Base-by-base conservation (phyloP, 2,329 filamentous ascomycete genomes). In the Thermoascus crustaceus region DNA sequence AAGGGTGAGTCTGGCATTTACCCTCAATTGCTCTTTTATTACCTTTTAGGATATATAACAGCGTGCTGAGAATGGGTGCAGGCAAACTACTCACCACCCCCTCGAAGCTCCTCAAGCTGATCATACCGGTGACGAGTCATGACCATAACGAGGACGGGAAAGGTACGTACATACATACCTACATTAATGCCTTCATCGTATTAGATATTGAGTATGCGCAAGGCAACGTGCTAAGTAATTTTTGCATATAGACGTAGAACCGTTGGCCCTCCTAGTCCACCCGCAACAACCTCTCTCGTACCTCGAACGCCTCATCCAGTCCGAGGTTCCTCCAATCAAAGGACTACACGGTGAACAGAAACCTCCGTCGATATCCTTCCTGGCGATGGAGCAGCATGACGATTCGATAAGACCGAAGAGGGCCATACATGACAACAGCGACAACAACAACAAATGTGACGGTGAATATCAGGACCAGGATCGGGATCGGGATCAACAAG, bases 231-330 rank as follows among this genome's bases (percentile, higher is more conserved):
- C n/a, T n/a, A n/a, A 13, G 19, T 35, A 17, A 29, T 16, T 2
- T 13, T 13, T 7, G 5, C 24, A 16, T 14, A 13, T 33, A 61
- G 73, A 79, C 31, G 77, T 89, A n/a, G 84, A 93, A 48, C 86
- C 87, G 0, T 69, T 94, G 8, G 87, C 87, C 1, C 72, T 94
- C 0, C 75, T 94, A 2, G 73, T 94, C 0, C 88, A 94, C 49
- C 87, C 88, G 0, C 85, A 93, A 43, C 88, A 95, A 54, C 88
- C 88, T 0, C 71, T 95, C 3, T 94, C 85, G 6, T 94, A 94
- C 57, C 77, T 94, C 26, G 85, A 94, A 57, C 77, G 85, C 6
- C 67, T 95, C 3, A 88, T 95, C 30, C 88, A 94, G 54, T 82
- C 85, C 35, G 88, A 94, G 58, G 69, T 94, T 0, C 84, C 85